Base-by-base conservation (phyloP, 495 filamentous ascomycete genomes). In the Annulohypoxylon maeteangense region DNA sequence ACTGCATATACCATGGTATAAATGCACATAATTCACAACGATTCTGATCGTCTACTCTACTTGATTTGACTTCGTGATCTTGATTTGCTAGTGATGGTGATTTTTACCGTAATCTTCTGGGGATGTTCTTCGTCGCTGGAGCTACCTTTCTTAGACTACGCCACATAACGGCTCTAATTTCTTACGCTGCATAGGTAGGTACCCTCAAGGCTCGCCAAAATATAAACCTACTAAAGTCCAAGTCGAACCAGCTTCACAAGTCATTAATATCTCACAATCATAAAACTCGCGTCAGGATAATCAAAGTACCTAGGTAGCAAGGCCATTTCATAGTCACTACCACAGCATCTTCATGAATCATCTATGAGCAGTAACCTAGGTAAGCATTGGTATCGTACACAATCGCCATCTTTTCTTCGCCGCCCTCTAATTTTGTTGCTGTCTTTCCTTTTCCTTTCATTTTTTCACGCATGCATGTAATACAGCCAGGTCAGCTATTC, bases 291-390 rank as follows among this genome's bases (percentile, higher is more conserved):
- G 11, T n/a, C 23, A 16, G 7, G n/a, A 29, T n/a, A 29, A 3
- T 27, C 23, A 16, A 29, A 5, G 8, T 27, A 25, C 1, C 6
- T 7, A 29, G 27, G 27, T n/a, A n/a, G 20, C 45, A 50, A 50
- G 20, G 20, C 45, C 44, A 47, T 50, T 3, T 22, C 22, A 25
- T 10, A 14, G 14, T 32, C 16, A 54, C 31, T n/a, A 36, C 14
- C 31, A 32, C 16, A 0, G 11, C 25, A 55, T 11, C 29, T 34
- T 57, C 62, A 48, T 65, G 38, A 65, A 44, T 57, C 62, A 38
- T 65, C 51, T 65, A 65, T 57, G 40, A 44, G 3, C 56, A 25
- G 11, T 16, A 18, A 34, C 29, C 16, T 22, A 27, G 14, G 8
- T 22, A 27, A 23, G 8, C 12, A 51, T 14, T 12, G 18, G 18